phyloP scores from a whole-genome alignment of 2,329 filamentous ascomycete genomes.

The Falciphora oryzae region DNA sequence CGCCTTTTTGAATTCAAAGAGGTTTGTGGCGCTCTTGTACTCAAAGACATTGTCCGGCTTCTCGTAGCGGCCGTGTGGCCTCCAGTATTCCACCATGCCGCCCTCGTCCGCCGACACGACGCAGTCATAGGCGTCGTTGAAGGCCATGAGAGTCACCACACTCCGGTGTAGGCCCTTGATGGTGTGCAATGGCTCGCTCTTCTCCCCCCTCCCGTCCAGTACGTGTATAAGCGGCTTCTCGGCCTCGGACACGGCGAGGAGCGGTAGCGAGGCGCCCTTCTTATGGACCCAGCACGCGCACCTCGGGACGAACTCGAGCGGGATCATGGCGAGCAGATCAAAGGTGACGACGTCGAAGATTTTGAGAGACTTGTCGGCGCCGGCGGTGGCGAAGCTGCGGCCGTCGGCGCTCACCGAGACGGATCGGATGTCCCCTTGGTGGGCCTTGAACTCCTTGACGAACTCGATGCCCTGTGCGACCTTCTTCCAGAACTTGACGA shows the following conservation, averaged over 20 bases:
- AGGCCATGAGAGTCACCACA: slow-evolving; percentile 78
- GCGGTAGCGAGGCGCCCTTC: slow-evolving; percentile 78
- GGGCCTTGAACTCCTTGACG: slow-evolving; percentile 94
- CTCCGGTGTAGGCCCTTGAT: slow-evolving; percentile 75
- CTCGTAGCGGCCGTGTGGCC: slow-evolving; percentile 71
- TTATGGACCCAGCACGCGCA: slow-evolving; percentile 89
- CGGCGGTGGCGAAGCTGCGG: slow-evolving; percentile 86
- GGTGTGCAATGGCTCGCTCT: slow-evolving; percentile 66
- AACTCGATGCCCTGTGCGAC: slow-evolving; percentile 86
- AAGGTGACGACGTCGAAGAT: slow-evolving; percentile 82
- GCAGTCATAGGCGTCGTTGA: slow-evolving; percentile 84
- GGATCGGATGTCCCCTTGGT: slow-evolving; percentile 75
- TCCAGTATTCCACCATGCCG: slow-evolving; percentile 98
- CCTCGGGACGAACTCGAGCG: slow-evolving; percentile 68
- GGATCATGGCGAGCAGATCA: slow-evolving; percentile 76
- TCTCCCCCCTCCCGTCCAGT: slow-evolving; percentile 86
- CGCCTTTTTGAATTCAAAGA: slow-evolving; percentile 96
- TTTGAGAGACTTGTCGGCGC: slow-evolving; percentile 71
- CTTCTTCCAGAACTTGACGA: slow-evolving; percentile 99
- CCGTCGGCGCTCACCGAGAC: slow-evolving; percentile 87
- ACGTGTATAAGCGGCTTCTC: slow-evolving; percentile 68
- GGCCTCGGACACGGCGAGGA: slow-evolving; percentile 78
- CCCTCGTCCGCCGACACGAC: slow-evolving; percentile 83
- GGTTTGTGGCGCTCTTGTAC: slow-evolving; percentile 86
- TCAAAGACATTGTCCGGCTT: slow-evolving; percentile 90